Evolutionary conservation across 2,329 filamentous ascomycete genomes (phyloP), one percentile per base, ranked within the genome.

Genomic region (Ceratocystis cubensis): DNA sequence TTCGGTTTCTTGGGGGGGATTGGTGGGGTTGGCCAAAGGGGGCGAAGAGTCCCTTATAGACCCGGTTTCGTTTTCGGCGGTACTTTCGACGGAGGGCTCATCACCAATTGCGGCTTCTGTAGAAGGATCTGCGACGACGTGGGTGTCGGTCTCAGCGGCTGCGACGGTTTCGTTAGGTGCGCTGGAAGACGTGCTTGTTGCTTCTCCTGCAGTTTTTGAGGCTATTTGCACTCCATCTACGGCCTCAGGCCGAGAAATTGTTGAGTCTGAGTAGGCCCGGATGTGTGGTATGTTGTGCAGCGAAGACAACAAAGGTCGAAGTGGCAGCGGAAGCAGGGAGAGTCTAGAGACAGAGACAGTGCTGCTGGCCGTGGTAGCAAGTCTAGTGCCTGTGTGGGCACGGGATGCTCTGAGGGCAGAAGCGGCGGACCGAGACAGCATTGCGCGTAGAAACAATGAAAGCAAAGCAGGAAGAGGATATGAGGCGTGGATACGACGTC

Each of bases 1-100:
- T 20, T 71, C 69, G 41, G 44, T 30, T 20, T 46, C 56, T 45
- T 10, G 22, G 17, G 44, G 25, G 13, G 30, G 25, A 22, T 56
- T 30, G 28, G 44, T 17, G 17, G 62, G n/a, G 37, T 20, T 50
- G 33, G 37, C 10, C 37, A 41, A 41, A 4, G 37, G 10, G 37
- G 37, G 37, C 10, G 37, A 13, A 41, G 10, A 13, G 37, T 41
- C 3, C 13, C 10, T 13, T 15, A 4, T 15, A 41, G 10, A 41
- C 37, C 13, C 10, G 37, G 37, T 0, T 13, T 15, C 10, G 45
- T 7, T 48, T 6, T 41, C 37, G 13, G 3, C 10, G 3, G 37
- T 4, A 15, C 3, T 41, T 41, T 41, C 37, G 10, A 41, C 37
- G 37, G 45, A 17, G 17, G 10, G 37, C 37, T 41, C 10, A 4